A percentile compares a stretch with the other conserved stretches of the same genome.
These are phyloP conservation scores for Turritis glabra DNA, from an alignment of 345 rosid genomes.

Conservation along the genomic window DNA sequence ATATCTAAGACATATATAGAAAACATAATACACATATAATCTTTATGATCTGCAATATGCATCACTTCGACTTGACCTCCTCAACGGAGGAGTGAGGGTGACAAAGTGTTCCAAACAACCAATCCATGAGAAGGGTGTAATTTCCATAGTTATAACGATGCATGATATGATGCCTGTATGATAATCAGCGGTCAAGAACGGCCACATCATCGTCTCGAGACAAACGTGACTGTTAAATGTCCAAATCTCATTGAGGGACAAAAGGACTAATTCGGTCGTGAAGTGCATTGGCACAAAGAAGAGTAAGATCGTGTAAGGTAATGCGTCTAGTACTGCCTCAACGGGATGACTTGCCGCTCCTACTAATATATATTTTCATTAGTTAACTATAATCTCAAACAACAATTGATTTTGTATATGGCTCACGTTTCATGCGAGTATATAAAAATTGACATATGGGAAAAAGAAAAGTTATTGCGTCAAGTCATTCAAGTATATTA, in stretches of 20 bases:
- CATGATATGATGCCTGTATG: constrained; percentile 11
- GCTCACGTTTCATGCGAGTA: no score
- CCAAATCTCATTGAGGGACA: constrained; percentile 2
- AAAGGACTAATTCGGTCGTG: not conserved
- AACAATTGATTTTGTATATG: no score
- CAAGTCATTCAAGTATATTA: no score
- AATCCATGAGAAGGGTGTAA: constrained; percentile 18
- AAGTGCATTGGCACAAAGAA: constrained; percentile 11
- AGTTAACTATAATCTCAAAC: no score
- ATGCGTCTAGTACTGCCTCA: not conserved
- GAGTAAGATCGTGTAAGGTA: not conserved
- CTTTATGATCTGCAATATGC: not conserved
- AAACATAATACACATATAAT: not conserved
- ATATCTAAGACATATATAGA: not conserved
- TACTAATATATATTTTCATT: not conserved
- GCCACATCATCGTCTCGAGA: constrained; percentile 12
- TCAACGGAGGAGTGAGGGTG: not conserved
- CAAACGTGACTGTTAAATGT: not conserved
- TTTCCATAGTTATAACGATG: constrained; percentile 16
- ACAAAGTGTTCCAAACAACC: constrained; percentile 24
- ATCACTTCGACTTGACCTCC: not conserved
- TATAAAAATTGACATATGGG: no score
- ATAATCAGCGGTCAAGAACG: constrained; percentile 1
- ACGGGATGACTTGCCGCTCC: constrained; percentile 18
- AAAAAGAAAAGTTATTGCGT: no score